phyloP scores from a whole-genome alignment of 2,329 filamentous ascomycete species.

The Arthroderma sp. region DNA sequence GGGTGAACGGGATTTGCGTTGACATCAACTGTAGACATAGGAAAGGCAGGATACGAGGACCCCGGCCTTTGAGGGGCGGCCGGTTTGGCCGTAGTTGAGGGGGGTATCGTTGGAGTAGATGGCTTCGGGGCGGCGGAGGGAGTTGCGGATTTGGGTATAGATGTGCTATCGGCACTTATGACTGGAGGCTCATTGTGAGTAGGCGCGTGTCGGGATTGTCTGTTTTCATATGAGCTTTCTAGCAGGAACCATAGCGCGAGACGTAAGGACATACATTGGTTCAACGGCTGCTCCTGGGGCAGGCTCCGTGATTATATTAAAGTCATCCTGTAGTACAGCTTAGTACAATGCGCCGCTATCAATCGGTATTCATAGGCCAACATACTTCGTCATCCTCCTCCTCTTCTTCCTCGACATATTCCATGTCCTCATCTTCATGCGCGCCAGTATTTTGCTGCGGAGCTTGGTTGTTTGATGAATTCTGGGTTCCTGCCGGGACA shows the following conservation, averaged over 20 bases:
- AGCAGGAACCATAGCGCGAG: no score
- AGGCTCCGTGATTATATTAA: constrained; percentile 37
- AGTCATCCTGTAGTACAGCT: constrained; percentile 28
- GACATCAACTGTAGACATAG: constrained; percentile 72
- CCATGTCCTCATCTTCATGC: constrained; percentile 21
- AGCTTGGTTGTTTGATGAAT: constrained; percentile 14
- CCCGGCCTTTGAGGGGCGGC: constrained; percentile 38
- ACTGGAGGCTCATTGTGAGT: constrained; percentile 19
- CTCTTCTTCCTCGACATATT: constrained; percentile 29
- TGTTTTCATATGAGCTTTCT: constrained; percentile 14
- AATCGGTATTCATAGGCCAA: constrained; percentile 10
- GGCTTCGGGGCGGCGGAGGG: constrained; percentile 15
- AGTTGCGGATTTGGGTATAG: constrained; percentile 22
- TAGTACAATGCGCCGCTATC: constrained; percentile 7
- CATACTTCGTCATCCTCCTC: constrained; percentile 28
- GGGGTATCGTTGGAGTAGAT: constrained; percentile 20
- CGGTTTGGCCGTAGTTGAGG: constrained; percentile 23
- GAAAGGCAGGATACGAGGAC: constrained; percentile 52
- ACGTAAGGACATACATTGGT: constrained; percentile 21
- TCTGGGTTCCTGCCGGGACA: constrained; percentile 20
- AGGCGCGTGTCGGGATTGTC: constrained; percentile 26
- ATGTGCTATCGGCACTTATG: no score
- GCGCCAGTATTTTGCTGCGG: constrained; percentile 11
- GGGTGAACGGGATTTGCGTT: constrained; percentile 70
- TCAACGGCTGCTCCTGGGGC: constrained; percentile 27